Evolutionary conservation across 2,329 filamentous ascomycete species (phyloP).

Genomic region (Celoporthe dispersa): DNA sequence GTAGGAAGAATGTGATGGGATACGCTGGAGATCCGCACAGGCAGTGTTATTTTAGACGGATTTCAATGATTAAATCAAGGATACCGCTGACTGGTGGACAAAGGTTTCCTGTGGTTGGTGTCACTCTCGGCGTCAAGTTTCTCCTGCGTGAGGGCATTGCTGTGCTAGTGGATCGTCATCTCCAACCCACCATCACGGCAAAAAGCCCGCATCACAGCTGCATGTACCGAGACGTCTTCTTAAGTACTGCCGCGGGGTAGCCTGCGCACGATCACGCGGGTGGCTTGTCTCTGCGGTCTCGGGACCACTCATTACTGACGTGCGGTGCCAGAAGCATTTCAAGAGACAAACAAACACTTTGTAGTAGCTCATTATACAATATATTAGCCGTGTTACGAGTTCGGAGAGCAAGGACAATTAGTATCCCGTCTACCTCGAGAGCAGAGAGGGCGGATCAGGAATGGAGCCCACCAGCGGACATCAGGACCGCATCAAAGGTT

Average conservation of each 20-base stretch:
- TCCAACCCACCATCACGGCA: not conserved
- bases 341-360: too few species aligned
- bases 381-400: not conserved
- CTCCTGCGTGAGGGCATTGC: not conserved
- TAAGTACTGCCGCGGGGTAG: not conserved
- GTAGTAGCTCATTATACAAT: too few species aligned
- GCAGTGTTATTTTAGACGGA: not conserved
- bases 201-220: not conserved
- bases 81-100: not conserved
- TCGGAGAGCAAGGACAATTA: not conserved
- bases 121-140: not conserved
- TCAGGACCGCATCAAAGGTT: slow-evolving; percentile 15
- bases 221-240: not conserved
- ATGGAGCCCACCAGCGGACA: not conserved
- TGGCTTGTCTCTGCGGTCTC: not conserved
- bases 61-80: too few species aligned
- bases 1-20: too few species aligned
- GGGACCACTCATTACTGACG: not conserved
- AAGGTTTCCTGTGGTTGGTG: not conserved
- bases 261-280: not conserved
- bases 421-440: not conserved
- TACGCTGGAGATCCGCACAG: not conserved
- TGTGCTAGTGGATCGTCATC: not conserved
- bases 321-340: too few species aligned
- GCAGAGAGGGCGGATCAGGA: not conserved